Evolutionary conservation across 2,329 filamentous ascomycete genomes (phyloP), one percentile per base, ranked within the genome.

Genomic region (Hypoxylon sp.): DNA sequence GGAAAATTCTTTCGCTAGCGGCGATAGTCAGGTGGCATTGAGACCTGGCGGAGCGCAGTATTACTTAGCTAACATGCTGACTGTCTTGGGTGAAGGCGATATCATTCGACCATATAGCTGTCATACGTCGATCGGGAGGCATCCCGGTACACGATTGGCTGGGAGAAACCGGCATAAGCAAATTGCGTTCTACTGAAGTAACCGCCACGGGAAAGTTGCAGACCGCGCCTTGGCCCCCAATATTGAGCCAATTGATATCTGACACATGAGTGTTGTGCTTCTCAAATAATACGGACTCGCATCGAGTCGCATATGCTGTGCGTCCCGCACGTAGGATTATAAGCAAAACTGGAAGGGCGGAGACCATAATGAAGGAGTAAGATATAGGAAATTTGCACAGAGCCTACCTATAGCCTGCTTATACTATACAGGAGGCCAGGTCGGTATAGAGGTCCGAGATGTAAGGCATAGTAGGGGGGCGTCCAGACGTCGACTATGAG

Each of bases 361-460:
- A 65, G 63, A 53, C 5, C 7, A 3, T n/a, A 19, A 51, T 25
- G 25, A 30, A 32, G 23, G 23, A 14, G 25, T 1, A 43, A 28
- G 14, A 53, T 38, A 7, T 58, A 43, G 25, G 25, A 21, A 21
- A 48, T 11, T n/a, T n/a, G 28, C 32, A 17, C 6, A 50, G 36
- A 66, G 41, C 32, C 55, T 60, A 34, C 62, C 43, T 56, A 36
- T 36, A 65, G 64, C 53, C 64, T 63, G 64, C 64, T 19, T 58
- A 38, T 50, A 36, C 38, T 55, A 63, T 59, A 51, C 48, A 55
- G 23, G 23, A 50, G 23, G 28, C 32, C 14, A 58, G 21, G 52
- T 9, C 19, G 13, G n/a, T 52, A 55, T 52, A 46, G 14, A 21
- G 21, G 2, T 19, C 34, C 34, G 28, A 58, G 38, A 61, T 28